Evolutionary conservation across 2,329 filamentous ascomycete genomes (phyloP), one percentile per base, ranked within the genome.

Genomic region (Cercospora sesami): DNA sequence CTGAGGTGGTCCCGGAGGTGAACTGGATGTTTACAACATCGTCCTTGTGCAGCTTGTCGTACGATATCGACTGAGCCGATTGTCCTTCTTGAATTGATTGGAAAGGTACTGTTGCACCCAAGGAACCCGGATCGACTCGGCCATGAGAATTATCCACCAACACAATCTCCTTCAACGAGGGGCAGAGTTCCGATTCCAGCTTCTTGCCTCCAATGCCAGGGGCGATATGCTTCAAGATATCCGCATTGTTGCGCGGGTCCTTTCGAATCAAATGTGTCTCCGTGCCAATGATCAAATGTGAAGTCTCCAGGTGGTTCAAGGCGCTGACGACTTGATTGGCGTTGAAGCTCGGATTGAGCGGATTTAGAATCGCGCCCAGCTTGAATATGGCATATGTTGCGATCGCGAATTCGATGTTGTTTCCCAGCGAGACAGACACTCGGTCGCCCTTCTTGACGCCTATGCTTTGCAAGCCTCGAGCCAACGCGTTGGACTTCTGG

Each of bases 11-110:
- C n/a, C 94, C 95, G 0, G 91, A 94, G 0, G 95, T 99, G 82
- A 98, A 98, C 79, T 98, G 94, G 71, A 98, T 97, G 77, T 97
- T 98, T 72, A 96, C 90, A 2, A 91, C 88, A 61, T 98, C 94
- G 69, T 86, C 78, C 0, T 88, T 83, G 16, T 83, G 72, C 1
- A 90, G 82, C 0, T 81, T 81, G 26, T 83, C 78, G 79, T 82
- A 69, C 75, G 80, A 74, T 80, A 91, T 65, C 71, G 61, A 55
- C 28, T 74, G 72, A 9, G 51, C 58, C 16, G 71, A 73, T 14
- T 57, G 33, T 8, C 66, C 73, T 28, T 84, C 81, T 18, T 83
- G 73, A 42, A 86, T 75, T 58, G 79, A 69, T 63, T 80, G 70
- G 66, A 81, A 89, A 2, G 79, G 78, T 0, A 81, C 84, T 10